Evolutionary conservation across 179 eudicot genomes (phyloP).

Genomic region (Heliamphora pulchella): DNA sequence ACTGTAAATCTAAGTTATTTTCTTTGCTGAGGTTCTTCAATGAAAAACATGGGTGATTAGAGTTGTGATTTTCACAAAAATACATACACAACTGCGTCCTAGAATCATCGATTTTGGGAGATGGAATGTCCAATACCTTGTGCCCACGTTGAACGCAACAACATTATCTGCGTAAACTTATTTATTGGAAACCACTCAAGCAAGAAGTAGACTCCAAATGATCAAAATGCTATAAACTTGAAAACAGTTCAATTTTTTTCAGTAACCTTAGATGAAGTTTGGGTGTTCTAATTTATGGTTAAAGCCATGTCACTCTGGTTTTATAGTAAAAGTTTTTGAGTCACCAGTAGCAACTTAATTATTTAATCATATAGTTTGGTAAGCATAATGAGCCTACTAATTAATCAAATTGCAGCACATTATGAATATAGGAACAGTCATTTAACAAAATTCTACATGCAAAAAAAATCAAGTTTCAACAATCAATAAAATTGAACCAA

Average conservation of each 20-base stretch:
- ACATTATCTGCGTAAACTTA: not conserved
- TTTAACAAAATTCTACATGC: not conserved
- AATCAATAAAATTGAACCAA: not conserved
- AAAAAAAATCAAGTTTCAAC: not conserved
- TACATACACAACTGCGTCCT: not conserved
- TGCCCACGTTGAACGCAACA: not conserved
- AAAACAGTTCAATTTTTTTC: not conserved
- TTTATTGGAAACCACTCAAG: not conserved
- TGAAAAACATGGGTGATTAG: not conserved
- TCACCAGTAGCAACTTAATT: not conserved
- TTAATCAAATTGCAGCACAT: not conserved
- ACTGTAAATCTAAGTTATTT: not conserved
- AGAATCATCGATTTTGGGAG: not conserved
- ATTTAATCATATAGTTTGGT: not conserved
- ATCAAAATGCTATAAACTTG: not conserved
- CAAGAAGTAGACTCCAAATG: not conserved
- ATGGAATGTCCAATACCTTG: constrained; percentile 1
- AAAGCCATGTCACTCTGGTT: not conserved
- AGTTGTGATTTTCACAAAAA: not conserved
- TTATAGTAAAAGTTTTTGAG: not conserved
- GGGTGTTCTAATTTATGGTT: not conserved
- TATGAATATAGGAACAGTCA: not conserved
- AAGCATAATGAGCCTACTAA: not conserved
- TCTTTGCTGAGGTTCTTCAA: not conserved
- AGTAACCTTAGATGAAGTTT: not conserved